These are phyloP conservation scores for Ambrosiella cleistominuta DNA, from an alignment of 2,329 filamentous ascomycete species.

Conservation along the genomic window DNA sequence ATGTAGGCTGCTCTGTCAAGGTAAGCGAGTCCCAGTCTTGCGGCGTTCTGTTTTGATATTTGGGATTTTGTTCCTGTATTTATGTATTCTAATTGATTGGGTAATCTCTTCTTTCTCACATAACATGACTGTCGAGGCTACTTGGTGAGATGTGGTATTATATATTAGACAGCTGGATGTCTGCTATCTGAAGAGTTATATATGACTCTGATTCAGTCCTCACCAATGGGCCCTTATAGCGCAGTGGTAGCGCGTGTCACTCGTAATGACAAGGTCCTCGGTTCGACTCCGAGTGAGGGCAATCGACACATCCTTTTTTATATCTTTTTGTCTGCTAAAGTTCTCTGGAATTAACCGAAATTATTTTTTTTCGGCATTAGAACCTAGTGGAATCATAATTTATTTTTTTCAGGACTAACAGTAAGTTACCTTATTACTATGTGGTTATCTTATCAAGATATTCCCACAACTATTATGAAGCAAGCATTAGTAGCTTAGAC, in stretches of 20 bases:
- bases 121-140: neutral
- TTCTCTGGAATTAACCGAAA: too few relatives aligned
- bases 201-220: neutral
- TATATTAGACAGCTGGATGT: neutral
- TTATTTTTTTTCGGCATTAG: too few relatives aligned
- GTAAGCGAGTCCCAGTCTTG: neutral
- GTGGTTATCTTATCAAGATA: neutral
- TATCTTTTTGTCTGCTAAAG: neutral
- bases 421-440: neutral
- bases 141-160: too few relatives aligned
- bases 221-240: conserved; percentile 18
- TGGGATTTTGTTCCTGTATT: neutral
- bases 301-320: conserved; percentile 1
- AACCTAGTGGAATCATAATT: too few relatives aligned
- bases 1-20: neutral
- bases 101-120: neutral
- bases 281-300: conserved; percentile 22
- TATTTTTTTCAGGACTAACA: too few relatives aligned
- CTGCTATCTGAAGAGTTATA: neutral
- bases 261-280: conserved; percentile 23
- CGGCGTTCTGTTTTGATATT: neutral
- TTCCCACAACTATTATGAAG: too few relatives aligned
- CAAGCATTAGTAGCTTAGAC: conserved; percentile 21
- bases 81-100: neutral
- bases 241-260: conserved; percentile 23